Percentiles rank a stretch among this genome's conserved stretches.
phyloP scores from a whole-genome alignment of 352 stramenopile genomes.

The Phytophthora citrophthora region DNA sequence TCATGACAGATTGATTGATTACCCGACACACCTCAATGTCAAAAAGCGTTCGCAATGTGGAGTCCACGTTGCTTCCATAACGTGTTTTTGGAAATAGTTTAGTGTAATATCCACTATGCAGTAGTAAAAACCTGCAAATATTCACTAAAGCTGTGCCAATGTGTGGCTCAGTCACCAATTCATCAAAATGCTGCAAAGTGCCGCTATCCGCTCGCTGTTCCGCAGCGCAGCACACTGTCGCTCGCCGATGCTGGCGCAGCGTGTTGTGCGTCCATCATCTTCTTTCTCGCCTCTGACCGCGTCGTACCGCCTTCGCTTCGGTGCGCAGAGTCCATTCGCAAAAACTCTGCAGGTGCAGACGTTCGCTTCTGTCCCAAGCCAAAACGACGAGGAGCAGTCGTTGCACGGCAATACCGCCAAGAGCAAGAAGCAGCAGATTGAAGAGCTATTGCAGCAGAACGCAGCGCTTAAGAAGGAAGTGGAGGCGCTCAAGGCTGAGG shows the following conservation, averaged over 20 bases:
- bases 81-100: too few relatives aligned
- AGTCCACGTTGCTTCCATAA: too few relatives aligned
- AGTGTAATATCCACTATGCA: too few relatives aligned
- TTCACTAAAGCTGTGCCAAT: too few relatives aligned
- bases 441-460: conserved; percentile 82
- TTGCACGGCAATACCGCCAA: conserved; percentile 25
- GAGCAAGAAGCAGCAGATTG: conserved; percentile 61
- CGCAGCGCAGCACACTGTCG: conserved; percentile 21
- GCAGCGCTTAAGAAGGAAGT: conserved; percentile 75
- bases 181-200: conserved; percentile 31
- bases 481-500: conserved; percentile 49
- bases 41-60: too few relatives aligned
- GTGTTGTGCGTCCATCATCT: conserved; percentile 21
- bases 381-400: conserved; percentile 36
- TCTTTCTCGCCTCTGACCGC: conserved; percentile 21
- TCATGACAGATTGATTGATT: too few relatives aligned
- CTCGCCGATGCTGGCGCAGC: conserved; percentile 26
- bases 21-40: too few relatives aligned
- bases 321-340: conserved; percentile 25
- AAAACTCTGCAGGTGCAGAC: conserved; percentile 45
- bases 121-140: too few relatives aligned
- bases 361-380: conserved; percentile 59
- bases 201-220: conserved; percentile 38
- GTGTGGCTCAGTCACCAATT: not conserved
- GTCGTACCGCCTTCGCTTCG: conserved; percentile 22